A percentile compares a stretch with the other conserved stretches of the same genome.
Conservation (phyloP, 495 filamentous ascomycete genomes). For the Durotheca rogersii region DNA sequence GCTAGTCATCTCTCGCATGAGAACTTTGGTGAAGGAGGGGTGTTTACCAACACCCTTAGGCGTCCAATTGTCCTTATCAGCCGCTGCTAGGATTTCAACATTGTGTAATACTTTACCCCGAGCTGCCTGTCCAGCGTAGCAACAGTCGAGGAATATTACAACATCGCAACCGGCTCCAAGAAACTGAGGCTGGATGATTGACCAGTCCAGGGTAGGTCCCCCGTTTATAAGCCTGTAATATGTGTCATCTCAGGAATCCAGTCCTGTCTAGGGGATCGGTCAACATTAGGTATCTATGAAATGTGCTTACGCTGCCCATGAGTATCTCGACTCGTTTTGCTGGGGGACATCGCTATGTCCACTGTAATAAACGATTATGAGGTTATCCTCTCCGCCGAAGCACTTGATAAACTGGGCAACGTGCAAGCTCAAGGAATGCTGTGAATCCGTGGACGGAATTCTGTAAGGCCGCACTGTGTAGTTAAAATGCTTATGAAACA, state of each 20-base stretch:
- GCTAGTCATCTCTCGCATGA: neutral
- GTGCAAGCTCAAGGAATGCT: neutral
- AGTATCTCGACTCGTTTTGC: neutral
- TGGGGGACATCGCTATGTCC: neutral
- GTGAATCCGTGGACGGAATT: neutral
- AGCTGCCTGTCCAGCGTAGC: neutral
- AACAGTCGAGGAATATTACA: neutral
- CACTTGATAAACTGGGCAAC: neutral
- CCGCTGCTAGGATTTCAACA: neutral
- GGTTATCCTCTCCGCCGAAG: neutral
- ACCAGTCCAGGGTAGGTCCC: neutral
- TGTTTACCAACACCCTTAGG: neutral
- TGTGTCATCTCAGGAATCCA: too few species aligned
- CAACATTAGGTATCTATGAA: neutral
- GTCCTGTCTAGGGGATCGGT: neutral
- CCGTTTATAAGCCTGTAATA: too few species aligned
- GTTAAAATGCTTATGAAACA: too few species aligned
- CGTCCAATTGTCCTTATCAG: neutral
- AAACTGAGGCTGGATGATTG: neutral
- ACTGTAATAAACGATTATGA: neutral
- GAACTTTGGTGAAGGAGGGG: neutral
- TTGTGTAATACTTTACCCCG: neutral
- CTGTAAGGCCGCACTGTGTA: too few species aligned
- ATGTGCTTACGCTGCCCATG: neutral
- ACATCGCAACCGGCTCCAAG: neutral